Evolutionary conservation across 139 green algal species (phyloP).

Genomic region (Volvox reticuliferus): DNA sequence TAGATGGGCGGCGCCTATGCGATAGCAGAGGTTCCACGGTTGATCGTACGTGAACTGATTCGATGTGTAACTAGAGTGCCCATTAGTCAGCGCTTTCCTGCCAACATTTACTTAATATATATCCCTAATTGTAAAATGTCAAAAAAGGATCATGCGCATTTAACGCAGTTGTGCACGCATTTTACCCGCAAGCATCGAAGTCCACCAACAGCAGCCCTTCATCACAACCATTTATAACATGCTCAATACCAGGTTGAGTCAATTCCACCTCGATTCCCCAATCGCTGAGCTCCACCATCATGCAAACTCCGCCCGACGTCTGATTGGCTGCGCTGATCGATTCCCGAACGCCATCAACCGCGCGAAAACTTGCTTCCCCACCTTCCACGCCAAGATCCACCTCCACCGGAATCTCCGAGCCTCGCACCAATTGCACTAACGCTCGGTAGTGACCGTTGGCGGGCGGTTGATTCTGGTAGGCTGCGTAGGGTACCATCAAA

Average conservation of each 20-base stretch:
- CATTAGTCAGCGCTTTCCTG: no score
- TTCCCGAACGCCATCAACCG: background rate
- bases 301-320: background rate
- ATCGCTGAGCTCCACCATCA: background rate
- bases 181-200: slow-evolving; percentile 26
- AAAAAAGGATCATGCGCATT: no score
- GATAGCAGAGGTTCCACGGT: no score
- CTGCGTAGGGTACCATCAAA: background rate
- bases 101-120: no score
- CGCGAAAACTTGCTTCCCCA: background rate
- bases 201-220: background rate
- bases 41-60: no score
- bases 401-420: background rate
- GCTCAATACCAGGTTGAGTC: no score
- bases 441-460: slow-evolving; percentile 53
- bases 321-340: background rate
- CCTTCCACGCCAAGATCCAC: background rate
- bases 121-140: no score
- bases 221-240: background rate
- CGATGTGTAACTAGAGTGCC: no score
- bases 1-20: no score
- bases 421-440: background rate
- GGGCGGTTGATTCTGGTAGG: slow-evolving; percentile 55
- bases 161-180: no score
- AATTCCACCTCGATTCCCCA: background rate